Evolutionary conservation across 2,329 filamentous ascomycete genomes (phyloP).

Genomic region (Aulographum hederae): DNA sequence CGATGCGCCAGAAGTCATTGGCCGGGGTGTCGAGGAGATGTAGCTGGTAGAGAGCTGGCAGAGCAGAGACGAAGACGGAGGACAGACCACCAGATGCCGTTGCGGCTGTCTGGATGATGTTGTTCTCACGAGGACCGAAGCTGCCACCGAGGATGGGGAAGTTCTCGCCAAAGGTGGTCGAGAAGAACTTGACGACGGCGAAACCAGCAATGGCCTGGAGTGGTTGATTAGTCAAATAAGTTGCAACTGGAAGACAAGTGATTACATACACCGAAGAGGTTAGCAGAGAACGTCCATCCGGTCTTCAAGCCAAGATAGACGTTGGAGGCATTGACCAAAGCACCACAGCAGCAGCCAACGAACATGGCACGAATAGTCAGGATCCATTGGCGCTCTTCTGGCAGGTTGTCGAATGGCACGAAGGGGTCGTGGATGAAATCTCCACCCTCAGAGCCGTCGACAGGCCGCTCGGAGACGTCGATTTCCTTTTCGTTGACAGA

Average conservation of each 20-base stretch:
- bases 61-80: conserved; percentile 38
- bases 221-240: background rate
- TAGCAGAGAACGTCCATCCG: conserved; percentile 24
- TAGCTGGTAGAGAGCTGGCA: conserved; percentile 42
- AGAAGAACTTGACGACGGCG: conserved; percentile 36
- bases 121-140: conserved; percentile 45
- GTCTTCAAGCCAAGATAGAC: conserved; percentile 38
- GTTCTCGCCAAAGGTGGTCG: conserved; percentile 25
- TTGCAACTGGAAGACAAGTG: conserved; percentile 6
- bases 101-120: conserved; percentile 40
- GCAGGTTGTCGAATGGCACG: conserved; percentile 22
- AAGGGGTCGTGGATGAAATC: conserved; percentile 19
- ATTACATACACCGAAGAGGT: conserved; percentile 10
- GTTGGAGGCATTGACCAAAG: conserved; percentile 43
- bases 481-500: conserved; percentile 12
- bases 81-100: conserved; percentile 40
- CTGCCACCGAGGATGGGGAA: conserved; percentile 33
- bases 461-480: conserved; percentile 6
- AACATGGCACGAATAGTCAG: conserved; percentile 37
- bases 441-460: conserved; percentile 9
- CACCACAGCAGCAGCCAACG: conserved; percentile 36
- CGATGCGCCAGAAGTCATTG: conserved; percentile 37
- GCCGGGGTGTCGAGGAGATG: conserved; percentile 31
- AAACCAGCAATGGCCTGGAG: conserved; percentile 37
- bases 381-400: conserved; percentile 27